These are phyloP conservation scores for Chaetomium tenue DNA, from an alignment of 495 filamentous ascomycete species.

Conservation along the genomic window DNA sequence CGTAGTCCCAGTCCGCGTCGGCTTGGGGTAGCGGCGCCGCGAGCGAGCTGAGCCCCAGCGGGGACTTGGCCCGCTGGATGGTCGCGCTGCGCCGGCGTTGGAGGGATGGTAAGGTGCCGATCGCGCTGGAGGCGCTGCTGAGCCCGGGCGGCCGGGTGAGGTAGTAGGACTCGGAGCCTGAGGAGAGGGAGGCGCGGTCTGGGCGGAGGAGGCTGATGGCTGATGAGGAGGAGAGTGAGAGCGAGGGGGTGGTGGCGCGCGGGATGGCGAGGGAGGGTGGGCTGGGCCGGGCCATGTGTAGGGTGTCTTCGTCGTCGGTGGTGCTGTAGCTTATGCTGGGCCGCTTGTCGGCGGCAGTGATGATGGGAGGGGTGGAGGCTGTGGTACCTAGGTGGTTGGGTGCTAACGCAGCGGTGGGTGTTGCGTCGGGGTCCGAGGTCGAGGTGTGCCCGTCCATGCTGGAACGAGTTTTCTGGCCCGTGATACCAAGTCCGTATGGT, in stretches of 20 bases:
- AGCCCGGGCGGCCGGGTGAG: slow-evolving; percentile 28
- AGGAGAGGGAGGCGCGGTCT: slow-evolving; percentile 53
- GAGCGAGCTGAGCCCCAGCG: slow-evolving; percentile 48
- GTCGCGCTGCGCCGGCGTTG: slow-evolving; percentile 51
- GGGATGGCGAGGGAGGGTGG: slow-evolving; percentile 30
- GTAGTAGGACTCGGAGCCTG: slow-evolving; percentile 67
- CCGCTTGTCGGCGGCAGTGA: slow-evolving; percentile 40
- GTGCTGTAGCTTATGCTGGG: slow-evolving; percentile 65
- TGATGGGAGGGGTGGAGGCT: slow-evolving; percentile 9
- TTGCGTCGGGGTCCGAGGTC: slow-evolving; percentile 27
- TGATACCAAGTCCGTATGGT: slow-evolving; percentile 48
- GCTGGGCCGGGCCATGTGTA: slow-evolving; percentile 50
- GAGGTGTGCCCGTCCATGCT: slow-evolving; percentile 46
- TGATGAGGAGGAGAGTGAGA: slow-evolving; percentile 30
- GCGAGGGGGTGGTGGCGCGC: slow-evolving; percentile 12
- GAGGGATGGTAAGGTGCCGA: slow-evolving; percentile 29
- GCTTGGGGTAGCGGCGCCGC: slow-evolving; percentile 41
- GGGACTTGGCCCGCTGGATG: slow-evolving; percentile 59
- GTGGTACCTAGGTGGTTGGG: slow-evolving; percentile 27
- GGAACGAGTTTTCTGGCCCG: slow-evolving; percentile 48
- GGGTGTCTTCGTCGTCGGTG: slow-evolving; percentile 75
- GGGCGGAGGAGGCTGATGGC: slow-evolving; percentile 39
- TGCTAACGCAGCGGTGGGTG: slow-evolving; percentile 32
- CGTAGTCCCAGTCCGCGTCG: slow-evolving; percentile 73
- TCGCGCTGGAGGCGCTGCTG: background rate